A percentile compares a stretch with the other conserved stretches of the same genome.
Evolutionary conservation across 164 flowering plant genomes (phyloP).

Genomic region (Nelumbo lutea): DNA sequence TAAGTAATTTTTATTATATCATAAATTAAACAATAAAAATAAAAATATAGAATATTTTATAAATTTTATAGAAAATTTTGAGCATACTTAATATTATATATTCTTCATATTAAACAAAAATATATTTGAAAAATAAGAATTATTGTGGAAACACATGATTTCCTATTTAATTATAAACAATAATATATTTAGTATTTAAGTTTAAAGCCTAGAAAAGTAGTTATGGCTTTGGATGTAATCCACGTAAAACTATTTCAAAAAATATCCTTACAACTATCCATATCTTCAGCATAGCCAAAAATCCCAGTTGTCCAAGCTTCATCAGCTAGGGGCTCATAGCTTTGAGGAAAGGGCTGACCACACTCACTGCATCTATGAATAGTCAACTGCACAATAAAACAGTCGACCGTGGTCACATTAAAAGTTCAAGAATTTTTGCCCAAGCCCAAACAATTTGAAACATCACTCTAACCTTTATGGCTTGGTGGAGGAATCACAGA

Average conservation of each 20-base stretch:
- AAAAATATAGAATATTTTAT: no score
- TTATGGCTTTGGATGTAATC: no score
- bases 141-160: no score
- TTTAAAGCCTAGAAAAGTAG: no score
- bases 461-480: neutral
- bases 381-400: neutral
- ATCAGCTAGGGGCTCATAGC: neutral
- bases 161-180: no score
- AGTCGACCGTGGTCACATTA: neutral
- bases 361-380: slow-evolving; percentile 7
- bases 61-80: no score
- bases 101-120: no score
- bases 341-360: slow-evolving; percentile 8
- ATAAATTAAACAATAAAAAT: no score
- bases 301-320: slow-evolving; percentile 11
- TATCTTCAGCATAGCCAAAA: slow-evolving; percentile 8
- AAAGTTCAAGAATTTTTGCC: neutral
- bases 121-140: no score
- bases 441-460: neutral
- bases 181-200: no score
- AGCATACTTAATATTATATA: no score
- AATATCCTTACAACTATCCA: slow-evolving; percentile 6
- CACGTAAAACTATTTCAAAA: neutral
- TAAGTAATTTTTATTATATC: no score
- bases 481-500: neutral